These are phyloP conservation scores for Helichrysum umbraculigerum DNA, from an alignment of 129 eudicot genomes.

Conservation along the genomic window DNA sequence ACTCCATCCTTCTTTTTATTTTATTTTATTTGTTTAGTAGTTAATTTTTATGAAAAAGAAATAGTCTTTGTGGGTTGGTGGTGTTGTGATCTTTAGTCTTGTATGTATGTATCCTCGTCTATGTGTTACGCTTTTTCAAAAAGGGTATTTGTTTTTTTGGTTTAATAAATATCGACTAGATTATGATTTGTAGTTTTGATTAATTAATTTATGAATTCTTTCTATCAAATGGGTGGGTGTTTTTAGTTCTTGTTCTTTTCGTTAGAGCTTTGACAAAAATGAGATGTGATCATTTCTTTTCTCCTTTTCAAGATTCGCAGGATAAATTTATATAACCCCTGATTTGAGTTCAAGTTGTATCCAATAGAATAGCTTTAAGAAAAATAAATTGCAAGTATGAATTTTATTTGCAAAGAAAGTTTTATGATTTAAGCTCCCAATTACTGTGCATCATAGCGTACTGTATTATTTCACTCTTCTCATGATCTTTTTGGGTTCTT, in stretches of 20 bases:
- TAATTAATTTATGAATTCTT: slow-evolving; percentile 5
- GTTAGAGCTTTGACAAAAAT: background rate
- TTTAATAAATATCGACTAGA: slow-evolving; percentile 19
- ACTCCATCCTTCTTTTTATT: background rate
- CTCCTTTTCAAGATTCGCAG: background rate
- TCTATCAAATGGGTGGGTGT: background rate
- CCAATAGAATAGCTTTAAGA: background rate
- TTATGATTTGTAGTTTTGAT: slow-evolving; percentile 23
- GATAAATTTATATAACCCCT: background rate
- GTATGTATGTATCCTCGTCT: slow-evolving; percentile 34
- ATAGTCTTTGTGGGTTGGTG: slow-evolving; percentile 32
- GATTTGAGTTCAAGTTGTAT: slow-evolving; percentile 17
- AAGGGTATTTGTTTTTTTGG: slow-evolving; percentile 13
- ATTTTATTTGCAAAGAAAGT: background rate
- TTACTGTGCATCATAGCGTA: background rate
- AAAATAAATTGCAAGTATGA: background rate
- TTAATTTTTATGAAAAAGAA: slow-evolving; percentile 37
- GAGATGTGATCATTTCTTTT: background rate
- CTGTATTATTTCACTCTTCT: background rate
- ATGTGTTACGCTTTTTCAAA: slow-evolving; percentile 1
- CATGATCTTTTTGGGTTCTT: background rate
- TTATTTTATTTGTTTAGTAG: slow-evolving; percentile 28
- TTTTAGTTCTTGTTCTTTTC: slow-evolving; percentile 16
- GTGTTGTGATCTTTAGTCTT: slow-evolving; percentile 20
- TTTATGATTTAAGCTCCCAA: background rate